Evolutionary conservation across 306 rosid species (phyloP), one percentile per base, ranked within the genome.

Genomic region (Prinsepia uniflora): DNA sequence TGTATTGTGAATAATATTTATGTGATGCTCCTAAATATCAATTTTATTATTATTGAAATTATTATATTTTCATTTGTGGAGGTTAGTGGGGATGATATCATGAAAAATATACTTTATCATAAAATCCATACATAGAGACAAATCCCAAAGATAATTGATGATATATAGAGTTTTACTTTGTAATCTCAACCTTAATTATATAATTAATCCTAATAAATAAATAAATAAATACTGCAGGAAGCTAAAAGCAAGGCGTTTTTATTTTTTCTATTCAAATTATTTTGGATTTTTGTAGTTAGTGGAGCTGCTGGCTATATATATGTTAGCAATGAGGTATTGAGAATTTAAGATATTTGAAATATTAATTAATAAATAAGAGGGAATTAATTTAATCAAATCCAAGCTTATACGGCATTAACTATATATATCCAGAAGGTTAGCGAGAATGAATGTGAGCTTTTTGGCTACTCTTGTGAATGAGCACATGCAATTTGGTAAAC

Each of bases 261-360:
- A 39, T 17, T 10, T 8, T 6, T 18, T 44, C 0, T 14, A 24
- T 24, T 24, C 30, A 24, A 24, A 24, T 24, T 24, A 24, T 5
- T n/a, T 55, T 47, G 68, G 72, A 65, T 8, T 56, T 17, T 70
- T 55, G 72, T 65, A 46, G 18, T 76, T 69, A 60, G 20, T 46
- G 48, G 75, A 50, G 54, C 3, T 69, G 50, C 36, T 30, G 57
- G 4, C 12, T 47, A 47, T 47, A 19, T 70, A n/a, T 59, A 34
- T 19, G 46, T 47, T 15, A 30, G 7, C 48, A 36, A 39, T 68
- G 36, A 48, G 19, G 60, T 18, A 5, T 6, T 49, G 76, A 72
- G 13, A 48, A 24, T 24, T 24, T 24, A 2, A 24, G 30, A 24
- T 24, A 24, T 24, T n/a, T 22, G 41, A 65, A 62, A 9, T 42